phyloP scores from a whole-genome alignment of 2,329 filamentous ascomycete species.

The Pseudogymnoascus sp. region DNA sequence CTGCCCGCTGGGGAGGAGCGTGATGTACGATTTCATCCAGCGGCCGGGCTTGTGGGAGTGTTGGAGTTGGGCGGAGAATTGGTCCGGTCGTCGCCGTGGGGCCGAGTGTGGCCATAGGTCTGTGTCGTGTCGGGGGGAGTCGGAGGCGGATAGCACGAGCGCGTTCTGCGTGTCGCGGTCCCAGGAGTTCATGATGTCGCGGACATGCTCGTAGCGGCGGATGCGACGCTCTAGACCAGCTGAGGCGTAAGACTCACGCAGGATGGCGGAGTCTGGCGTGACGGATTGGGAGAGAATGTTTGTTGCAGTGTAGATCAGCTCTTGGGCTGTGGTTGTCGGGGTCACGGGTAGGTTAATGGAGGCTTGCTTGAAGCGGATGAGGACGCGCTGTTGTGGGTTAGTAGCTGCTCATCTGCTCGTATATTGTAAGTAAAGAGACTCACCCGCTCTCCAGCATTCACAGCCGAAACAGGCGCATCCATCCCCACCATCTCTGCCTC shows the following conservation, averaged over 20 bases:
- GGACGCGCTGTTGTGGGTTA: constrained; percentile 49
- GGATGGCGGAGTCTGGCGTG: constrained; percentile 56
- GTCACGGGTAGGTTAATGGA: constrained; percentile 65
- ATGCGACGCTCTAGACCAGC: constrained; percentile 76
- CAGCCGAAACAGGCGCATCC: constrained; percentile 73
- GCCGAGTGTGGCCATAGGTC: constrained; percentile 62
- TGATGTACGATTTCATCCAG: constrained; percentile 82
- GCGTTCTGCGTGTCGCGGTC: constrained; percentile 71
- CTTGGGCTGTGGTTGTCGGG: constrained; percentile 64
- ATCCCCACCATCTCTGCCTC: constrained; percentile 34
- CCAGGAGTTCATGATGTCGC: constrained; percentile 91
- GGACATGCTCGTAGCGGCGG: constrained; percentile 76
- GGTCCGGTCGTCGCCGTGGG: constrained; percentile 54
- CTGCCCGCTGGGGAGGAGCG: constrained; percentile 66
- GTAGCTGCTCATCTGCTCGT: constrained; percentile 11
- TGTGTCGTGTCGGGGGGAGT: constrained; percentile 44
- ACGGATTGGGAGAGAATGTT: constrained; percentile 57
- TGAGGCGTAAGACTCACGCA: constrained; percentile 68
- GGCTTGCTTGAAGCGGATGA: constrained; percentile 63
- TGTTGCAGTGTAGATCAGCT: constrained; percentile 63
- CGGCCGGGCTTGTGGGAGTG: constrained; percentile 76
- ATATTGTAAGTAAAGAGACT: constrained; percentile 30
- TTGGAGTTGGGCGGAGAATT: constrained; percentile 64
- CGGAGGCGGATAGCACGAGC: constrained; percentile 58
- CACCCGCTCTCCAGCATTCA: constrained; percentile 71